Evolutionary conservation across 257 asterid genomes (phyloP), one percentile per base, ranked within the genome.

Genomic region (Dorcoceras hygrometricum): DNA sequence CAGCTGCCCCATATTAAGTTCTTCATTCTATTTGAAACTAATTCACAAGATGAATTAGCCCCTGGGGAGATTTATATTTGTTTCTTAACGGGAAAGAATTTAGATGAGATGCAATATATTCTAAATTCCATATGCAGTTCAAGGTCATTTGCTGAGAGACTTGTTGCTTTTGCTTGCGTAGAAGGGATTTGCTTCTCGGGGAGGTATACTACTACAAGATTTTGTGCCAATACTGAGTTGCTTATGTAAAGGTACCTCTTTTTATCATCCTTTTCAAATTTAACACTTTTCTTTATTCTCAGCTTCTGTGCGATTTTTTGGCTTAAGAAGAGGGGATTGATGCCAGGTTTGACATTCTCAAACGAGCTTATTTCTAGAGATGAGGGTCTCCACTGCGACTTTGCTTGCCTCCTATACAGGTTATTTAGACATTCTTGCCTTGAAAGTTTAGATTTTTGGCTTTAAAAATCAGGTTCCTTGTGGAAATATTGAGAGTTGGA

Each of bases 131-230:
- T 62, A 16, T 73, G 85, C 82, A 86, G 95, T 75, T 82, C 94
- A 9, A 72, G 77, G 71, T 76, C 94, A 20, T 90, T 90, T 71
- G 89, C 89, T 2, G 95, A 90, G 84, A 84, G 97, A 60, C 84
- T 90, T 5, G 80, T 90, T 20, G 97, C 95, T 57, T 84, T 90
- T 76, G 94, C 97, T 48, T 87, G 97, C 63, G 80, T 86, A 8
- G 97, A 90, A 79, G 95, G 97, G 73, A 90, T 87, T 76, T 90
- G 87, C 84, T 90, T 87, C 82, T 87, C 89, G 0, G 94, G 95
- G 65, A 90, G 92, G 95, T 87, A 84, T 54, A 27, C n/a, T 66
- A n/a, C 68, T 34, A 51, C 55, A 53, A 5, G 14, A 39, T 59
- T 25, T 34, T 12, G 9, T 29, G 22, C 59, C 46, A 22, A 36